Base-by-base conservation (phyloP, 1,284 basidiomycete genomes). In the Sanghuangporus baumii region DNA sequence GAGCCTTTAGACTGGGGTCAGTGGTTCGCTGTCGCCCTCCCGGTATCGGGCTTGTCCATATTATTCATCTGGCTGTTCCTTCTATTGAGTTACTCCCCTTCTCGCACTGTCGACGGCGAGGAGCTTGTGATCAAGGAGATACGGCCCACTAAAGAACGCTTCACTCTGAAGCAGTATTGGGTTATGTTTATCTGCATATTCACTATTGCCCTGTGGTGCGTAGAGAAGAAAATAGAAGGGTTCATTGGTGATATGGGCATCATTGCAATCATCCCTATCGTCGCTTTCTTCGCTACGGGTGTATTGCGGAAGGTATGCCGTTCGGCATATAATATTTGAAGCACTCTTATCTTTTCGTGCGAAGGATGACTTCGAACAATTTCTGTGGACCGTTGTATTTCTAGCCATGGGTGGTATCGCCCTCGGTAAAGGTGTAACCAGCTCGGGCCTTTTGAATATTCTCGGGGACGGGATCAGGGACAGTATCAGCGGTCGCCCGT, bases 351-450 rank as follows among this genome's bases (percentile, higher is more conserved):
- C 40, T 31, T 55, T 18, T 40, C 6, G 59, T 18, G 47, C 62
- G 48, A 71, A 94, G 93, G 93, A 95, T 69, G 94, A 97, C 75
- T 97, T 97, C 74, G 94, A 96, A 71, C 90, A 91, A 69, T 96
- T 96, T 76, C 82, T 91, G 65, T 97, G 94, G 94, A 90, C 90
- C 0, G 95, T 97, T 66, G 94, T 96, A 34, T 91, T 94, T 77
- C 80, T 96, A 59, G 94, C 94, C n/a, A 99, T 99, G 96, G 96
- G 97, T 18, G 96, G 97, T 40, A 96, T 98, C 58, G 94, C 95
- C 0, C 84, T 98, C 2, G 97, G 96, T 55, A 94, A 98, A 72
- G 96, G 94, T 1, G 96, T 99, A 2, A 84, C 88, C 18, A 89
- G 91, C 1, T 96, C 93, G 47, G 96, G 97, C 0, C 79, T 99